Evolutionary conservation across 257 asterid species (phyloP), one percentile per base, ranked within the genome.

Genomic region (Ajuga chamaepitys): DNA sequence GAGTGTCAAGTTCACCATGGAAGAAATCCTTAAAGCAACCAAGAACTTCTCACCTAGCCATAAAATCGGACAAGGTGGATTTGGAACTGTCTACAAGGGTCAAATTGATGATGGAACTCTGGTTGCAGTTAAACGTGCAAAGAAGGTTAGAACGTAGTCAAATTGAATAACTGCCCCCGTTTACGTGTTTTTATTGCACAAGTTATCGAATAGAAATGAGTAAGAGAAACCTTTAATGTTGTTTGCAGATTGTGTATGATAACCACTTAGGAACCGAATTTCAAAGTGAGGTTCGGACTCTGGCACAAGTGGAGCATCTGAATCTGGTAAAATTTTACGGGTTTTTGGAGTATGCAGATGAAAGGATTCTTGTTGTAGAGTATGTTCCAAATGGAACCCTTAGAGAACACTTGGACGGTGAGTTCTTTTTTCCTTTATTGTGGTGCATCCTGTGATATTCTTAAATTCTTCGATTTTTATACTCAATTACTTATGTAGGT

Each of bases 1-100:
- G 4, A 78, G 80, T 62, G 63, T 62, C 24, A 83, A 82, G 57
- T 88, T 83, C 82, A 80, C 91, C 74, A 66, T 90, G 58, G 86
- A 75, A 28, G 95, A 86, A 66, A 94, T 94, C 74, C 73, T 48
- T 20, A 88, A 80, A 72, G 97, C 95, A 58, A 90, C 99, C 17
- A 82, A 51, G 62, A 85, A 82, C 67, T 94, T 94, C 73, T 90
- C 96, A 21, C 96, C 95, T n/a, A 74, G 79, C 77, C 76, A 81
- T 46, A 94, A 85, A 75, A 72, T 94, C 50, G 99, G 97, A 63
- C 99, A 94, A 78, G 99, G 99, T 42, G 99, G 99, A 46, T 94
- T 90, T 61, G 99, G 97, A 75, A 90, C 95, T 4, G 99, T 94
- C 38, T 94, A 94, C 70, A 90, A 83, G 73, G 99, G 91, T 41